phyloP scores from a whole-genome alignment of 2,329 filamentous ascomycete species.

The Elsinoe arachidis region DNA sequence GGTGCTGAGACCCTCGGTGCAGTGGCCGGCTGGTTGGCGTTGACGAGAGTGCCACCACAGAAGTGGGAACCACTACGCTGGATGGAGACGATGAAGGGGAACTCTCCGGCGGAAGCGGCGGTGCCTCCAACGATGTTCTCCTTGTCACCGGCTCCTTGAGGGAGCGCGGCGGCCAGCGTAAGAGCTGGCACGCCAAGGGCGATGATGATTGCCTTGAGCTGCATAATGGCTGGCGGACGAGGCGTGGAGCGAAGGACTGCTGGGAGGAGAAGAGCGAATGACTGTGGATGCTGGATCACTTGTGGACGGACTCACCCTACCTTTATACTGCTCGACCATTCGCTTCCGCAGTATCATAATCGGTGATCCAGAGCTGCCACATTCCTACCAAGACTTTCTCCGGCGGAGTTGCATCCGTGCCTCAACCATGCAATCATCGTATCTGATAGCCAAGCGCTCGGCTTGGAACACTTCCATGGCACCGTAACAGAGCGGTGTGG shows the following conservation, averaged over 20 bases:
- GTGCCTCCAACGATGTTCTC: constrained; percentile 5
- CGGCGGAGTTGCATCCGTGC: neutral
- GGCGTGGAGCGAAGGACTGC: neutral
- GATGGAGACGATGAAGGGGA: constrained; percentile 5
- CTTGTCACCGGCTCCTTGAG: neutral
- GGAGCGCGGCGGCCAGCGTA: neutral
- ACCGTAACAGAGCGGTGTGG: neutral
- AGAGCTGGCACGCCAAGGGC: neutral
- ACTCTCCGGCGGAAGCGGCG: neutral
- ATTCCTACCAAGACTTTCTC: neutral
- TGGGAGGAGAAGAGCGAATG: neutral
- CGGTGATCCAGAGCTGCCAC: neutral
- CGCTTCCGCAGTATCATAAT: neutral
- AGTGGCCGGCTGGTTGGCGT: constrained; percentile 6
- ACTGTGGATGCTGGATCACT: neutral
- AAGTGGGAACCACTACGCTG: constrained; percentile 8
- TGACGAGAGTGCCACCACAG: constrained; percentile 2
- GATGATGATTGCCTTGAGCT: neutral
- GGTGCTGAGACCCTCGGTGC: neutral
- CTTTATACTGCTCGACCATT: neutral
- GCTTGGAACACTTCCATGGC: neutral
- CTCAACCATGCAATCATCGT: neutral
- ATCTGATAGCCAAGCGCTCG: constrained; percentile 1
- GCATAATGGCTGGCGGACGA: neutral
- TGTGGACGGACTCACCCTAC: neutral